Percentiles rank a stretch among this genome's conserved stretches.
phyloP scores from a whole-genome alignment of 257 asterid species.

The Solanum boliviense region DNA sequence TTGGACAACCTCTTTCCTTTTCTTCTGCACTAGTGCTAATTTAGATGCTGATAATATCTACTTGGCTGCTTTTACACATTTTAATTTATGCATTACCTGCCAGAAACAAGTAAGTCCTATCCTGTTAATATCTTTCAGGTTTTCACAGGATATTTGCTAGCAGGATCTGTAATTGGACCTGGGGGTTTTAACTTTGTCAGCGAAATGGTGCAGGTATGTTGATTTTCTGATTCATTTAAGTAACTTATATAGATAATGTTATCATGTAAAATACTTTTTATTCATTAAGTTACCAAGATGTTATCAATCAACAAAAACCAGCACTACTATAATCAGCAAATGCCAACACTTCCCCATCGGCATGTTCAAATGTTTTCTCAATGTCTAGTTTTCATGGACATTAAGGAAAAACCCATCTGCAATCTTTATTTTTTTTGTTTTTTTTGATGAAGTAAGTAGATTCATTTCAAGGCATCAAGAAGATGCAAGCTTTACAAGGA shows the following conservation, averaged over 20 bases:
- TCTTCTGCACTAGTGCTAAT: not conserved
- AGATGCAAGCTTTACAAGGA: too few relatives aligned
- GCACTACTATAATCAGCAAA: not conserved
- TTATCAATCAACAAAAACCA: not conserved
- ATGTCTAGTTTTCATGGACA: not conserved
- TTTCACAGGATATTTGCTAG: slow-evolving; percentile 72
- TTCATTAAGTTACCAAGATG: not conserved
- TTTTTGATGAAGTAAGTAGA: too few relatives aligned
- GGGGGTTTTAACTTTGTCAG: slow-evolving; percentile 77
- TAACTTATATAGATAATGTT: not conserved
- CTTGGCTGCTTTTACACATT: not conserved
- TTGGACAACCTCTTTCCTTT: not conserved
- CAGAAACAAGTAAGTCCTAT: not conserved
- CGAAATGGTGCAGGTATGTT: slow-evolving; percentile 82
- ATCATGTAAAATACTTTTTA: not conserved
- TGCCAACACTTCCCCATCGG: not conserved
- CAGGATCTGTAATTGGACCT: slow-evolving; percentile 83
- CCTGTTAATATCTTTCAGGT: slow-evolving; percentile 41
- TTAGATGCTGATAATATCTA: not conserved
- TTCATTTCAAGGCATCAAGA: too few relatives aligned
- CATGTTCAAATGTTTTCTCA: not conserved
- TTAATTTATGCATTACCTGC: not conserved
- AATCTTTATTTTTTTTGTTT: not conserved
- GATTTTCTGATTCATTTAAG: not conserved
- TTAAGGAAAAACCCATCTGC: not conserved